Conservation (phyloP, 768 basidiomycete species). For the Lyophyllum shimeji region DNA sequence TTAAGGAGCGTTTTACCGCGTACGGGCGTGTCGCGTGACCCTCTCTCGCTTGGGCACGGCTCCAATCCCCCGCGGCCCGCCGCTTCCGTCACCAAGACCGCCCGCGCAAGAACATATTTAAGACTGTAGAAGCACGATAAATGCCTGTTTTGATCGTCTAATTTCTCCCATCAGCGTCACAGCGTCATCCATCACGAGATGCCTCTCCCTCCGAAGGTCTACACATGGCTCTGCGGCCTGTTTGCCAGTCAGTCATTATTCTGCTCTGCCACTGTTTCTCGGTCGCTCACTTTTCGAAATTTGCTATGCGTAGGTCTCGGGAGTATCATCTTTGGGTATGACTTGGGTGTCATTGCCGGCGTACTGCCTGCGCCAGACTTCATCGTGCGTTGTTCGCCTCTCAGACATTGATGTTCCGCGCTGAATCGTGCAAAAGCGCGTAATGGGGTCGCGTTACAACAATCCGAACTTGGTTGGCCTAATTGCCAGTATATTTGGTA, state of each 20-base stretch:
- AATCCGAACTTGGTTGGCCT: conserved; percentile 37
- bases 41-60: neutral
- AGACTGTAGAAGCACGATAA: neutral
- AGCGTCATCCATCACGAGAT: conserved; percentile 17
- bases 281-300: too few relatives aligned
- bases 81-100: neutral
- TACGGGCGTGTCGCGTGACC: neutral
- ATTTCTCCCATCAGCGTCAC: neutral
- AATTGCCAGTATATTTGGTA: conserved; percentile 42
- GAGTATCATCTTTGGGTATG: conserved; percentile 49
- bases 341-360: conserved; percentile 50
- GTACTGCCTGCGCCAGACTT: conserved; percentile 40
- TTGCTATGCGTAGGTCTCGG: conserved; percentile 40
- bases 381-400: conserved; percentile 20
- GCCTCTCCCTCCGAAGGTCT: conserved; percentile 44
- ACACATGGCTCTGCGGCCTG: conserved; percentile 53
- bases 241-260: conserved; percentile 36
- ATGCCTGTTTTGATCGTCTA: neutral
- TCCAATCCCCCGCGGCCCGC: neutral
- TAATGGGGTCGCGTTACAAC: conserved; percentile 22
- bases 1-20: neutral
- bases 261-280: neutral
- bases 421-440: conserved; percentile 17
- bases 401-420: neutral
- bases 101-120: neutral